Evolutionary conservation across 2,329 filamentous ascomycete genomes (phyloP), one percentile per base, ranked within the genome.

Genomic region (Achaetomium macrosporum): DNA sequence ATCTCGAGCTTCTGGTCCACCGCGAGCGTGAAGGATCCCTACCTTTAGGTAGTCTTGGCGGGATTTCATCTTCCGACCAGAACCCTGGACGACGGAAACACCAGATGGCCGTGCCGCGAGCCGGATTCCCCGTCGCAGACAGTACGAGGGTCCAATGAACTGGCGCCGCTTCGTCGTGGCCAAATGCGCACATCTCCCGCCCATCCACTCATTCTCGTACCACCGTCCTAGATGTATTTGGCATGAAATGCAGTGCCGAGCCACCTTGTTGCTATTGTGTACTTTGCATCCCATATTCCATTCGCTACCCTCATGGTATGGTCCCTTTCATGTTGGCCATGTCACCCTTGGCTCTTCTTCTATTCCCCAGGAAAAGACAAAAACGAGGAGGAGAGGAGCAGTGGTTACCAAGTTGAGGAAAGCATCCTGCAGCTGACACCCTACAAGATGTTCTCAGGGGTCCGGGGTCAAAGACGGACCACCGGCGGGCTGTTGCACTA

Each of bases 131-230:
- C 54, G 47, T 30, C 17, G 25, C 40, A 39, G 20, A 30, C 20
- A 43, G 16, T 54, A 56, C 55, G 55, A 55, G 45, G 29, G 25
- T 39, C 50, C 47, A 51, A 54, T 46, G 31, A 41, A 25, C 58
- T 43, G 40, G 31, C 51, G 57, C 48, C 29, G 47, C 39, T 48
- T 45, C 46, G 43, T 30, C 47, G 20, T 42, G 16, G 17, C 35
- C 25, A 40, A 36, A 36, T 5, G 15, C 36, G 7, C 25, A 15
- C 40, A 40, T 41, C 30, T 47, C 47, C 37, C 39, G 33, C 39
- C 16, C 43, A 43, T n/a, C 40, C 35, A 20, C 35, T 42, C 16
- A 20, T 13, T n/a, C 25, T 40, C 46, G 29, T 20, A 40, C 16
- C 43, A 43, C 36, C 41, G 41, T n/a, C n/a, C n/a, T n/a, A n/a